Percentiles rank a stretch among this genome's conserved stretches.
Evolutionary conservation across 2,329 filamentous ascomycete species (phyloP).

Genomic region (Neofusicoccum laricinum): DNA sequence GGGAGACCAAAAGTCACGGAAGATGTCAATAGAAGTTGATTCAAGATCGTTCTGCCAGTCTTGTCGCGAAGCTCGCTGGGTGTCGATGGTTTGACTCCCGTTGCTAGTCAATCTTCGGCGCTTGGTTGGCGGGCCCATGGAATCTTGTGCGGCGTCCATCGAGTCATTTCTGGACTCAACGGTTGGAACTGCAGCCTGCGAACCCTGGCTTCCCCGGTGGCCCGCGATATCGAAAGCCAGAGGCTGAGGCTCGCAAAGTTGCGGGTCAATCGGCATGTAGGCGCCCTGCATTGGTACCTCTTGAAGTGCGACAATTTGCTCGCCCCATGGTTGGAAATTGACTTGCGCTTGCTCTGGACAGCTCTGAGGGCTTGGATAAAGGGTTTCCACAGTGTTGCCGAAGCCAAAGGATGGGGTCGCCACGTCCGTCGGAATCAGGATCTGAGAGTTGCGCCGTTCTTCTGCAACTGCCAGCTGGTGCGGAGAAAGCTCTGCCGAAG

Average conservation of each 20-base stretch:
- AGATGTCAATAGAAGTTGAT: constrained; percentile 6
- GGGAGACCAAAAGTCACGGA: constrained; percentile 14
- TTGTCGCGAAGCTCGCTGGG: not conserved
- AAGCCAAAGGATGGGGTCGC: not conserved
- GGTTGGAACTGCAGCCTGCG: not conserved
- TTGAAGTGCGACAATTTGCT: not conserved
- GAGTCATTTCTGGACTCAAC: constrained; percentile 1
- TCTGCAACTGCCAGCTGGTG: not conserved
- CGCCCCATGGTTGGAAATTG: not conserved
- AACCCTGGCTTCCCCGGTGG: not conserved
- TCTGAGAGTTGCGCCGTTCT: not conserved
- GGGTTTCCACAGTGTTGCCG: not conserved
- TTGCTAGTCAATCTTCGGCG: not conserved
- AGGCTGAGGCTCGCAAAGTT: constrained; percentile 2
- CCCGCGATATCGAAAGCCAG: not conserved
- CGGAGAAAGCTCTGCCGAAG: not conserved
- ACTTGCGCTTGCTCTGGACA: constrained; percentile 2
- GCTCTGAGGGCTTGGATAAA: constrained; percentile 14
- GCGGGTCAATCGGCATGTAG: constrained; percentile 15
- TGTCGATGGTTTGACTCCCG: not conserved
- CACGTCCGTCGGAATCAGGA: not conserved
- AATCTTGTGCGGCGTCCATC: not conserved
- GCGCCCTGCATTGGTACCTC: not conserved
- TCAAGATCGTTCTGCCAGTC: constrained; percentile 2
- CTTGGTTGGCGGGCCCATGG: constrained; percentile 5